phyloP scores from a whole-genome alignment of 2,329 filamentous ascomycete species.

The Tolypocladium tropicale region DNA sequence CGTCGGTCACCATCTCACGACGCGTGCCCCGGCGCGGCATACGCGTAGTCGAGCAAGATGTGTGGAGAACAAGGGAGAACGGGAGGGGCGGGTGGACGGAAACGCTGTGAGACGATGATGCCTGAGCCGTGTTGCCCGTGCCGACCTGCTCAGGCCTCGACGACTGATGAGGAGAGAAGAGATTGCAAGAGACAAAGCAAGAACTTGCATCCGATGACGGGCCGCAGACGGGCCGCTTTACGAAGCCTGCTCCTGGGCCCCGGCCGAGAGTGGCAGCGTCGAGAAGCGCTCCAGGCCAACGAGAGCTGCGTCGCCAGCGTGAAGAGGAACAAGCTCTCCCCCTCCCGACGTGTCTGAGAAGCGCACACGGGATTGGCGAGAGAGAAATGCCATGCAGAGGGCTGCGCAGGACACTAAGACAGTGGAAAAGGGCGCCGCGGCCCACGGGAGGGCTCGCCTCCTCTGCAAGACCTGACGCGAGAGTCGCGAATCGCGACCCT shows the following conservation, averaged over 20 bases:
- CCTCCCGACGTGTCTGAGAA: neutral
- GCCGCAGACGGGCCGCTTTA: neutral
- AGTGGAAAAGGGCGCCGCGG: neutral
- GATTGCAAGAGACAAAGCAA: neutral
- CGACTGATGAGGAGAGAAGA: neutral
- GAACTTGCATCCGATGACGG: neutral
- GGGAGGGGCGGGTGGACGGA: neutral
- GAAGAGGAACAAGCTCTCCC: neutral
- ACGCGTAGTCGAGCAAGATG: neutral
- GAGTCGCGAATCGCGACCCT: neutral
- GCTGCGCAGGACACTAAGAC: too few relatives aligned
- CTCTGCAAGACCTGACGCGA: neutral
- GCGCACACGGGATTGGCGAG: neutral
- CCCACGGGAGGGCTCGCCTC: neutral
- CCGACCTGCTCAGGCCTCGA: neutral
- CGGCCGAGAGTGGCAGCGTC: neutral
- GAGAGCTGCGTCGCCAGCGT: neutral
- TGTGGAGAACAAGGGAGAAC: neutral
- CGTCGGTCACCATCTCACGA: neutral
- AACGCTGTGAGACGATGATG: neutral
- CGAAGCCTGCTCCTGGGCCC: neutral
- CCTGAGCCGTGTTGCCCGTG: neutral
- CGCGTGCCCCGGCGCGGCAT: neutral
- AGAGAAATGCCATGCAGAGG: neutral
- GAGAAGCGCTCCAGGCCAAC: neutral